Conservation (phyloP, 164 flowering plant species). For the Santalum album region DNA sequence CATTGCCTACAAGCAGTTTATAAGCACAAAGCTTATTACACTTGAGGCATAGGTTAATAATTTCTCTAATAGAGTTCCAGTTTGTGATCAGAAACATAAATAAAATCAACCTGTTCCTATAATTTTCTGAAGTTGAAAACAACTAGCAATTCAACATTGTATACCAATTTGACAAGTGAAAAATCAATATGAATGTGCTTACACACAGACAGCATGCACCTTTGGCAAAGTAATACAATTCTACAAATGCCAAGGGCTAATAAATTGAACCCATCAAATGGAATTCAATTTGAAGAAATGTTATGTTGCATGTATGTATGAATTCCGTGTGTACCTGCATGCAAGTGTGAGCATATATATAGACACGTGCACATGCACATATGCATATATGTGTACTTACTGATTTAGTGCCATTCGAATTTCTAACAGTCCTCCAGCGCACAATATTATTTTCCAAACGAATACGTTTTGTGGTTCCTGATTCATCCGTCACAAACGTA, state of each 20-base stretch:
- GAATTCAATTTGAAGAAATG: neutral
- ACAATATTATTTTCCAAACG: conserved; percentile 93
- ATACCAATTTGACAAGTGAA: no score
- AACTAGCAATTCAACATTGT: no score
- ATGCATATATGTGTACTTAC: conserved; percentile 39
- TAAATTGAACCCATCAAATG: neutral
- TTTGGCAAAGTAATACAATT: neutral
- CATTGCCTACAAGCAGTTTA: no score
- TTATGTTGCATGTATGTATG: no score
- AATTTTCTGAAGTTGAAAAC: no score
- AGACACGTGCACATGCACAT: neutral
- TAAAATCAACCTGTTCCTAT: no score
- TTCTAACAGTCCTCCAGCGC: conserved; percentile 77
- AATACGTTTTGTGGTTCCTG: conserved; percentile 83
- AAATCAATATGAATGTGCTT: no score
- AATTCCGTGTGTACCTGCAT: no score
- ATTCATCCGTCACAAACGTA: conserved; percentile 85
- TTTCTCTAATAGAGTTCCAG: no score
- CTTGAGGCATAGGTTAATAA: no score
- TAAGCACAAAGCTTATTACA: no score
- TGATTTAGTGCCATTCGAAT: conserved; percentile 59
- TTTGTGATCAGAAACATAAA: no score
- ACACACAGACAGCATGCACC: neutral
- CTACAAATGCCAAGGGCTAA: neutral
- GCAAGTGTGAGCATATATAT: neutral